Conservation (phyloP, 2,329 filamentous ascomycete species). For the Paracamarosporium sp. region DNA sequence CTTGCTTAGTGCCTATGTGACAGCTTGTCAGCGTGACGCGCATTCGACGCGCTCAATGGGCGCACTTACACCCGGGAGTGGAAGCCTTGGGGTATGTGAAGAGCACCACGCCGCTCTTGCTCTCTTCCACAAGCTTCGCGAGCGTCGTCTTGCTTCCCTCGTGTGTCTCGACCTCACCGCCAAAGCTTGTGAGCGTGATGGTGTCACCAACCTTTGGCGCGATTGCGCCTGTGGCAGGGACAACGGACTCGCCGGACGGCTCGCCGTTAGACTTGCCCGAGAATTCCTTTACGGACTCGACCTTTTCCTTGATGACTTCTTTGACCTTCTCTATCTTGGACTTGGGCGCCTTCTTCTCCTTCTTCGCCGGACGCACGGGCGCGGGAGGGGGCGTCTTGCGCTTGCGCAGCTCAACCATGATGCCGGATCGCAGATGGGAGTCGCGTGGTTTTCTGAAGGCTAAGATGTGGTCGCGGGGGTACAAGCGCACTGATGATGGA, state of each 20-base stretch:
- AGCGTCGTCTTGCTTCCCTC: constrained; percentile 82
- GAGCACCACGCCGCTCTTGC: constrained; percentile 84
- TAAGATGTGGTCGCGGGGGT: constrained; percentile 30
- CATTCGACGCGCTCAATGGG: neutral
- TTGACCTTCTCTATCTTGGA: constrained; percentile 43
- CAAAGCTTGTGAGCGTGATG: constrained; percentile 62
- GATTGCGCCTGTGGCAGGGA: constrained; percentile 14
- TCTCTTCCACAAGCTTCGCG: constrained; percentile 80
- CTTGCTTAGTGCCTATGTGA: constrained; percentile 83
- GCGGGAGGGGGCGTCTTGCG: constrained; percentile 63
- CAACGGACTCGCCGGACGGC: constrained; percentile 25
- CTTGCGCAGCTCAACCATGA: constrained; percentile 68
- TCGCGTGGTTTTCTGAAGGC: constrained; percentile 33
- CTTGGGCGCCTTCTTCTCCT: constrained; percentile 54
- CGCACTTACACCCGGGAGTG: constrained; percentile 85
- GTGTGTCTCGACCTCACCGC: constrained; percentile 80
- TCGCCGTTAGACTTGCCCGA: constrained; percentile 36
- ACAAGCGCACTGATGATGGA: constrained; percentile 8
- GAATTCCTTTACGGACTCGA: constrained; percentile 34
- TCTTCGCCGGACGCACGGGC: constrained; percentile 55
- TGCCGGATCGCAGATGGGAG: constrained; percentile 17
- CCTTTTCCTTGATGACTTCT: constrained; percentile 37
- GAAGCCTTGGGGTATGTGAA: constrained; percentile 97
- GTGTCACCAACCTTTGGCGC: constrained; percentile 56
- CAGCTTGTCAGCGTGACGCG: constrained; percentile 16